phyloP scores from a whole-genome alignment of 257 asterid genomes.

The Solanum rostratum region DNA sequence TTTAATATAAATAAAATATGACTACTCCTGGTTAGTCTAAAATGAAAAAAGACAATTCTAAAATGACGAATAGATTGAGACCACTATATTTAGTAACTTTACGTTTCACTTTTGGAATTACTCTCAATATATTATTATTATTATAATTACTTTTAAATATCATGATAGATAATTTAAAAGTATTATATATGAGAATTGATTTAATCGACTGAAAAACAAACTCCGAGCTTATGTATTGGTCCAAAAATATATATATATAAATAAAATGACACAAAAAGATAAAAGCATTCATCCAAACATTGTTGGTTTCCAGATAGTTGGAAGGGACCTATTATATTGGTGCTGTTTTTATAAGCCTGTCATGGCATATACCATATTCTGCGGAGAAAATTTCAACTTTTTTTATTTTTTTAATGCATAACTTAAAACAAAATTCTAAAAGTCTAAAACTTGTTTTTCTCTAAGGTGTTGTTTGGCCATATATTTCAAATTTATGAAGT shows the following conservation, averaged over 20 bases:
- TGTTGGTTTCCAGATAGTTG: neutral
- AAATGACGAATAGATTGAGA: neutral
- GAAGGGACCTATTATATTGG: neutral
- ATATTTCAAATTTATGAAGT: too few species aligned
- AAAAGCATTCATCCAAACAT: neutral
- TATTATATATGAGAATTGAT: neutral
- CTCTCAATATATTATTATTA: too few species aligned
- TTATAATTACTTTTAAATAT: too few species aligned
- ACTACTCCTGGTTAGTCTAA: neutral
- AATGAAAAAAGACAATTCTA: too few species aligned
- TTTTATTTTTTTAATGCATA: too few species aligned
- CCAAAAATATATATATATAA: neutral
- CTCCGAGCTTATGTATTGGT: neutral
- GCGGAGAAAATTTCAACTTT: neutral
- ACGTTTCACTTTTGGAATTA: too few species aligned
- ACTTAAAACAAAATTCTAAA: neutral
- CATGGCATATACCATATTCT: neutral
- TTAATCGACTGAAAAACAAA: neutral
- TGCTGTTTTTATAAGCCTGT: neutral
- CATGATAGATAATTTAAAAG: fast-evolving
- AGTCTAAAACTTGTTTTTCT: neutral
- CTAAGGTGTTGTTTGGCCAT: neutral
- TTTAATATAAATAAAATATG: too few species aligned
- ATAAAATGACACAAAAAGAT: neutral
- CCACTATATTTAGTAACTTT: too few species aligned